Base-by-base conservation (phyloP, 768 basidiomycete species). In the Rhizopogon salebrosus region DNA sequence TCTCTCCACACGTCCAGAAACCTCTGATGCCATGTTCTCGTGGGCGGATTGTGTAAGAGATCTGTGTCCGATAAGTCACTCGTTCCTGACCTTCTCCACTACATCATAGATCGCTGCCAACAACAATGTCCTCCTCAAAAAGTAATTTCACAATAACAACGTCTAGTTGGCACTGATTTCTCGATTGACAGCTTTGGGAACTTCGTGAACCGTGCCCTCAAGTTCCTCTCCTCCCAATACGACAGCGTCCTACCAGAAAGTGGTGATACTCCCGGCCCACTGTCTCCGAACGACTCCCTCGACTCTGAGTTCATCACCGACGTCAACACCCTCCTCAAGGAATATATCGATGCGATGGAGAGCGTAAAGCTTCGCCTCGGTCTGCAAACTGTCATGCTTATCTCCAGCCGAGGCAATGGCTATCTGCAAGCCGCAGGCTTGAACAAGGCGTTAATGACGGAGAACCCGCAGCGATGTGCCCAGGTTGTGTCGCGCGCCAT, bases 401-500 rank as follows among this genome's bases (percentile, higher is more conserved):
- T 98, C 52, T 98, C 97, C 6, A 83, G 79, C 46, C 80, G 85
- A 7, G 97, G 94, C 20, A 99, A 99, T 70, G 80, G 80, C 54
- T 98, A 97, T 72, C 84, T 99, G n/a, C 94, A 97, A 67, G 82
- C 90, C 2, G 88, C 92, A 22, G 87, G 88, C 20, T 82, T 99
- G 51, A 89, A 88, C 78, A 98, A 97, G 69, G 81, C 92, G 6
- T 77, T 98, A 55, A 85, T 95, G 74, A 73, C 80, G 8, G 80
- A 84, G 57, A 78, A 93, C 57, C 92, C 93, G 2, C 76, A 78
- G 52, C 89, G 93, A 54, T 95, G 93, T 61, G 94, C 89, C 3
- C 86, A 90, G 61, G 95, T 98, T 59, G 75, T 98, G 54, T 84
- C 89, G 43, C 85, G 93, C 49, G 89, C 94, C 24, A 70, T 93